A percentile compares a stretch with the other conserved stretches of the same genome.
Evolutionary conservation across 2,329 filamentous ascomycete genomes (phyloP).

Genomic region (Sporothrix humicola): DNA sequence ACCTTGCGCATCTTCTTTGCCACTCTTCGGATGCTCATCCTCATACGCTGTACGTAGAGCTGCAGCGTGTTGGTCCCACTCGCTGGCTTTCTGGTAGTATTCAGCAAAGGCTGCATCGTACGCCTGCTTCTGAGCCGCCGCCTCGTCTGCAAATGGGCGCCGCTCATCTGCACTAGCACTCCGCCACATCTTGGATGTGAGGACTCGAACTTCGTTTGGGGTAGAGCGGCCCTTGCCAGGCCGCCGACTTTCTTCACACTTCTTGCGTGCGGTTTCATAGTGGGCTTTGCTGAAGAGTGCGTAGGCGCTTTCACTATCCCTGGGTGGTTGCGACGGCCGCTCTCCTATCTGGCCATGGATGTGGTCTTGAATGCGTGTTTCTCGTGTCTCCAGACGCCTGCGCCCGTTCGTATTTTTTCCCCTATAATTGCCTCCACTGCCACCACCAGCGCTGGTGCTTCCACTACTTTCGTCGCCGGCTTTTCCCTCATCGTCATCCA

Average conservation of each 20-base stretch:
- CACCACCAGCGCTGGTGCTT: conserved; percentile 41
- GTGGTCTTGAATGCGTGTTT: conserved; percentile 58
- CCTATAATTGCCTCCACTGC: conserved; percentile 47
- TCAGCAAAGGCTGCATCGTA: conserved; percentile 64
- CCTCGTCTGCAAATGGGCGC: conserved; percentile 77
- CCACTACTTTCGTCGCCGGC: conserved; percentile 29
- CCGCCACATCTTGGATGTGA: conserved; percentile 91
- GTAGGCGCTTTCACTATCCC: conserved; percentile 82
- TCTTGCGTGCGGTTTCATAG: conserved; percentile 65
- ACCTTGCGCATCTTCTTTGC: conserved; percentile 38
- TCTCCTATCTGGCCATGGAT: conserved; percentile 69
- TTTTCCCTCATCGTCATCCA: conserved; percentile 34
- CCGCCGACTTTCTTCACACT: conserved; percentile 69
- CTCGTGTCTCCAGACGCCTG: conserved; percentile 62
- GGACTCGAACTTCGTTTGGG: conserved; percentile 82
- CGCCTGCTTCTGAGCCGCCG: conserved; percentile 69
- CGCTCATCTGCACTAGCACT: conserved; percentile 72
- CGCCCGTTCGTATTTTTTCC: conserved; percentile 46
- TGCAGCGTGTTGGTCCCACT: conserved; percentile 71
- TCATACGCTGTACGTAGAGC: conserved; percentile 55
- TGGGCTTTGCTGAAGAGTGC: conserved; percentile 83
- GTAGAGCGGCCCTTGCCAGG: conserved; percentile 67
- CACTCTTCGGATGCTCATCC: conserved; percentile 54
- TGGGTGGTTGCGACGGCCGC: conserved; percentile 72
- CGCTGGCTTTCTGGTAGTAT: conserved; percentile 64